These are phyloP conservation scores for Hirschfeldia incana DNA, from an alignment of 345 rosid genomes.

Conservation along the genomic window DNA sequence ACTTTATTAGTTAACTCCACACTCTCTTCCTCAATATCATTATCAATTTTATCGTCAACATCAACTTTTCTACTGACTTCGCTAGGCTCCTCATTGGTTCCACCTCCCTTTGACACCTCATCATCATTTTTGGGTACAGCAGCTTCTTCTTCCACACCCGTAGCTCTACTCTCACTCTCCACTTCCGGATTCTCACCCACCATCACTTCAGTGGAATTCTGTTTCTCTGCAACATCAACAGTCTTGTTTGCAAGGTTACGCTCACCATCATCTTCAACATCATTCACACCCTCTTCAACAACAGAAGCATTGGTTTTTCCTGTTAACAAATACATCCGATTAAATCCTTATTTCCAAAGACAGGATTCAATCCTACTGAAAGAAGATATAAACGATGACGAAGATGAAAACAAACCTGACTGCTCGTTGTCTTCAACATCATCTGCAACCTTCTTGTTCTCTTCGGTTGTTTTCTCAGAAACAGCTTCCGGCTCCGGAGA, in stretches of 20 bases:
- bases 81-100: constrained; percentile 8
- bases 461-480: constrained; percentile 34
- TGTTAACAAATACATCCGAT: constrained; percentile 7
- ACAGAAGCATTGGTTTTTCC: constrained; percentile 37
- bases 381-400: not conserved
- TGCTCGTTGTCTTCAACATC: constrained; percentile 16
- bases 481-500: constrained; percentile 31
- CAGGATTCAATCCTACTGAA: constrained; percentile 22
- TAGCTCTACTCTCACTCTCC: constrained; percentile 26
- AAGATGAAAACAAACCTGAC: constrained; percentile 50
- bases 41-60: constrained; percentile 31
- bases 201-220: constrained; percentile 26
- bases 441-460: constrained; percentile 24
- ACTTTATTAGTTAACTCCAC: constrained; percentile 38
- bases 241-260: constrained; percentile 34
- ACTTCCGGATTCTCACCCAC: constrained; percentile 13
- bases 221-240: constrained; percentile 43
- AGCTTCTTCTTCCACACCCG: constrained; percentile 36
- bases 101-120: constrained; percentile 33
- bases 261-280: constrained; percentile 22
- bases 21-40: constrained; percentile 25
- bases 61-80: constrained; percentile 15
- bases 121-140: constrained; percentile 23
- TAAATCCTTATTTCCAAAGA: constrained; percentile 32
- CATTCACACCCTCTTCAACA: constrained; percentile 20